Base-by-base conservation (phyloP, 2,329 filamentous ascomycete species). In the Lecanicillium sp. region DNA sequence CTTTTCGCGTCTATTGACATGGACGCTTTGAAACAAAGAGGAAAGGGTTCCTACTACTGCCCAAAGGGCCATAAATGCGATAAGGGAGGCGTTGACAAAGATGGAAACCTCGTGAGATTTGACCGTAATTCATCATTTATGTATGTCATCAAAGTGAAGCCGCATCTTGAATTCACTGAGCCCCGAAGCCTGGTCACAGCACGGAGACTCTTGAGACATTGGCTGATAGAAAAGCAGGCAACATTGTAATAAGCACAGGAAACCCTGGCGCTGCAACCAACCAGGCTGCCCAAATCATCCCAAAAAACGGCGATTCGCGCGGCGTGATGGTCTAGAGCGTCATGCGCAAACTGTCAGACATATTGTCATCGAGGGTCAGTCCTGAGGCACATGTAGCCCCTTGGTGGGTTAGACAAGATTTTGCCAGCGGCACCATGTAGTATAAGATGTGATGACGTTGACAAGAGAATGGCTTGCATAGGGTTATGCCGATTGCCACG, bases 231-330 rank as follows among this genome's bases (percentile, higher is more conserved):
- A 42, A 47, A 37, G 42, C 45, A 66, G 62, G 37, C 62, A 65
- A 48, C 62, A 66, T 45, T 60, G 61, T 41, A 64, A 66, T 49
- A 66, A 66, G 33, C 62, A 66, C 43, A 54, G 58, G 18, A 65
- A 64, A 43, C 62, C 62, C 13, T 65, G 60, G 58, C 57, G 57
- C 17, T 66, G 62, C 47, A 54, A 58, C 29, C 39, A 60, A 17
- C 53, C 55, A 30, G 58, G 62, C 8, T 66, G 62, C 29, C 62
- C 62, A 11, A 66, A 66, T 29, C 59, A 59, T 8, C 57, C 57
- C 10, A 62, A 64, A 40, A 65, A 64, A 42, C 60, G 62, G 38
- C 57, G 55, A 14, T 66, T 66, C 41, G 62, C 62, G 10, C 60
- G 62, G 36, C 56, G 61, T 41, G 62, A 66, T 43, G 62, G 63